These are phyloP conservation scores for Blastomyces emzantsi DNA, from an alignment of 2,329 filamentous ascomycete species.

Conservation along the genomic window DNA sequence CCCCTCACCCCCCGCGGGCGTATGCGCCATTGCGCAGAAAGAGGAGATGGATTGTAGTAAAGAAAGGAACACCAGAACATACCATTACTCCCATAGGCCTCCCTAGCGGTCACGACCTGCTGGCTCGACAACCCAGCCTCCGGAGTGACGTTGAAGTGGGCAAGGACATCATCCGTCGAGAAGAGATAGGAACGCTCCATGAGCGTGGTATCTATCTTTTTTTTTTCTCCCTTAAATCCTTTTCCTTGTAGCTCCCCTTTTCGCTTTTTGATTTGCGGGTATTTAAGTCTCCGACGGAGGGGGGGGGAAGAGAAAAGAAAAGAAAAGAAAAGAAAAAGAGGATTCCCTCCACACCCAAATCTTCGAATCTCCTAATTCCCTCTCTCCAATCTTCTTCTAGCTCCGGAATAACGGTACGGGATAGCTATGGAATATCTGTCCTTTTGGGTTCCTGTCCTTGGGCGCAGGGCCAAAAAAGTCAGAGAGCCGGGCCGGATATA, in stretches of 20 bases:
- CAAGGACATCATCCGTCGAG: slow-evolving; percentile 43
- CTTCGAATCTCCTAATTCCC: not conserved
- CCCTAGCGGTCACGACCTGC: slow-evolving; percentile 39
- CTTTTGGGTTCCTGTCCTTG: too few species aligned
- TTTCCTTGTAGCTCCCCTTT: not conserved
- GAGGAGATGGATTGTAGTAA: not conserved
- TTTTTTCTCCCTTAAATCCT: not conserved
- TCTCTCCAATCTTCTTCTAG: too few species aligned
- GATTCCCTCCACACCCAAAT: not conserved
- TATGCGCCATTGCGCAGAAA: not conserved
- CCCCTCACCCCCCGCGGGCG: too few species aligned
- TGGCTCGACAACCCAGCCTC: slow-evolving; percentile 41
- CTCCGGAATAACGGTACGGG: too few species aligned
- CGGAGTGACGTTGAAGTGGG: slow-evolving; percentile 45
- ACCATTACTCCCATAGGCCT: slow-evolving; percentile 50
- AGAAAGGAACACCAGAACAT: slow-evolving; percentile 20
- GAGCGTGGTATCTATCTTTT: not conserved
- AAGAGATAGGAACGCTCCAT: slow-evolving; percentile 49
- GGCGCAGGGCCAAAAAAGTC: too few species aligned
- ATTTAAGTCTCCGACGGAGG: too few species aligned
- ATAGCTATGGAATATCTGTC: too few species aligned
- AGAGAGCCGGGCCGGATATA: too few species aligned
- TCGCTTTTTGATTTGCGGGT: too few species aligned
- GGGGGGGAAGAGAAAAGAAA: too few species aligned
- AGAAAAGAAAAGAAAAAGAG: too few species aligned